Percentiles rank a stretch among this genome's conserved stretches.
Conservation (phyloP, 1,284 basidiomycete genomes). For the Sporisorium scitamineum region DNA sequence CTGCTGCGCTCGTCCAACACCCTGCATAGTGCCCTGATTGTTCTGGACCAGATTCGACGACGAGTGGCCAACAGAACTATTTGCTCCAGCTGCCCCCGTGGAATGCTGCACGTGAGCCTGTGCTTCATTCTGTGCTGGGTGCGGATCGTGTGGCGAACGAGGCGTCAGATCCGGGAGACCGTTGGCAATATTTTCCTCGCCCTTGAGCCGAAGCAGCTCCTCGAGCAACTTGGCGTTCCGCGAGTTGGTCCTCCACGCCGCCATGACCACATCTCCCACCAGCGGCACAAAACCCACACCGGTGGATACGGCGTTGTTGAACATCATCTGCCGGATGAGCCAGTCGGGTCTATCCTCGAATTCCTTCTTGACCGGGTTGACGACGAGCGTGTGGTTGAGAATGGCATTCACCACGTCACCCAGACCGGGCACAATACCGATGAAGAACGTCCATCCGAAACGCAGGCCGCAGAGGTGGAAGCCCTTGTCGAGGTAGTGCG, state of each 20-base stretch:
- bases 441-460: slow-evolving; percentile 79
- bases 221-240: slow-evolving; percentile 77
- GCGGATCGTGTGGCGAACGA: slow-evolving; percentile 25
- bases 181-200: slow-evolving; percentile 58
- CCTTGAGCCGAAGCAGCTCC: slow-evolving; percentile 53
- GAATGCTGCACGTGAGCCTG: slow-evolving; percentile 24
- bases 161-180: slow-evolving; percentile 55
- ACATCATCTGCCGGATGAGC: slow-evolving; percentile 73
- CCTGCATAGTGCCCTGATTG: slow-evolving; percentile 14
- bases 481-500: slow-evolving; percentile 91
- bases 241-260: slow-evolving; percentile 88
- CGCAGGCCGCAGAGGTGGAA: slow-evolving; percentile 84
- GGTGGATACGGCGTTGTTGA: slow-evolving; percentile 82
- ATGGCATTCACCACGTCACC: slow-evolving; percentile 78
- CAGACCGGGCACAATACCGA: slow-evolving; percentile 79
- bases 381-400: slow-evolving; percentile 82
- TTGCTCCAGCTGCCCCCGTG: neutral
- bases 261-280: slow-evolving; percentile 80
- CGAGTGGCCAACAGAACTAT: slow-evolving; percentile 21
- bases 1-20: neutral
- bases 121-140: slow-evolving; percentile 28
- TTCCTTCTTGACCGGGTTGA: slow-evolving; percentile 78
- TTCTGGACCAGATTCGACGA: slow-evolving; percentile 27
- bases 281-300: slow-evolving; percentile 81
- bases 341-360: slow-evolving; percentile 73